Percentiles rank a stretch among this genome's conserved stretches.
Conservation (phyloP, 1,139 yeast genomes). For the Hansenula lynferdii region DNA sequence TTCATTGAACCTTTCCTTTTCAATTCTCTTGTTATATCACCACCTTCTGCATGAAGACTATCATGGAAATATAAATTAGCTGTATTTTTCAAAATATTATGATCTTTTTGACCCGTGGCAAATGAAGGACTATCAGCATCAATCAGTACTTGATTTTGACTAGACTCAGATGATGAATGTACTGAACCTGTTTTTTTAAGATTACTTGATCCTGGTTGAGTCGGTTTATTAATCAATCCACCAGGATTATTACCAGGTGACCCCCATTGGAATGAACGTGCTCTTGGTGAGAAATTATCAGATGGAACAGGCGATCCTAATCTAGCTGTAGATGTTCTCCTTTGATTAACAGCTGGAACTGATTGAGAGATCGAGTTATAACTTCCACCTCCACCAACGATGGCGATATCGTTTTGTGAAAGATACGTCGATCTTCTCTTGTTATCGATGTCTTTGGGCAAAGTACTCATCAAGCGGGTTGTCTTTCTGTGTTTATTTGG, state of each 20-base stretch:
- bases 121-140: constrained; percentile 30
- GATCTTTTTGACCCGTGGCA: constrained; percentile 16
- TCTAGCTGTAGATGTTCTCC: constrained; percentile 13
- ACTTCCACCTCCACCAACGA: not conserved
- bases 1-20: constrained; percentile 29
- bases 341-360: constrained; percentile 1
- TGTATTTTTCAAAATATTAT: constrained; percentile 23
- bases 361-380: constrained; percentile 2
- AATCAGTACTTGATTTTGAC: constrained; percentile 17
- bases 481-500: not conserved
- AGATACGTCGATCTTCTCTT: not conserved
- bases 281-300: constrained; percentile 4
- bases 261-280: constrained; percentile 4
- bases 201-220: not conserved
- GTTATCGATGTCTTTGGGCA: not conserved
- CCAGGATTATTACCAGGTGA: not conserved
- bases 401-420: not conserved
- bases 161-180: constrained; percentile 3
- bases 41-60: constrained; percentile 43
- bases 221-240: not conserved
- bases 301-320: constrained; percentile 16
- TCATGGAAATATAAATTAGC: constrained; percentile 23
- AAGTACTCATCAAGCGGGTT: not conserved
- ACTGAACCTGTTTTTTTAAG: not conserved
- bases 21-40: constrained; percentile 65